Conservation (phyloP, 192 early-diverging fungal genomes). For the Spizellomyces sp. region DNA sequence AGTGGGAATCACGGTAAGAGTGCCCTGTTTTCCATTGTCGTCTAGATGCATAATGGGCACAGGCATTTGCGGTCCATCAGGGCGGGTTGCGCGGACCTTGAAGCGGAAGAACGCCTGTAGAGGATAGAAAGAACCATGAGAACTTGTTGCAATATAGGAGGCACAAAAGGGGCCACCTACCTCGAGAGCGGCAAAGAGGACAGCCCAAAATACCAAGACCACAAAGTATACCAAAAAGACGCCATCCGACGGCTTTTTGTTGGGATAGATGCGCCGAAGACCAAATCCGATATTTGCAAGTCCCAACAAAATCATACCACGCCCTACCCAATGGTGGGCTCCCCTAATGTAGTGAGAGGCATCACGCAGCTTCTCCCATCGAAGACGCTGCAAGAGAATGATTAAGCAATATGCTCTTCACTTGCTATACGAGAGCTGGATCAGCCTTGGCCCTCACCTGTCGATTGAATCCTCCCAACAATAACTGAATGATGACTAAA, state of each 20-base stretch:
- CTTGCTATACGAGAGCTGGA: too few species aligned
- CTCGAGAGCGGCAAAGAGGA: too few species aligned
- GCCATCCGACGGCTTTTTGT: background rate
- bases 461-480: conserved; percentile 15
- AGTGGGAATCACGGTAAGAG: background rate
- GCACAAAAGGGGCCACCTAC: too few species aligned
- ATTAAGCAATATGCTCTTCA: too few species aligned
- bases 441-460: too few species aligned
- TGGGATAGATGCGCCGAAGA: conserved; percentile 36
- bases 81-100: background rate
- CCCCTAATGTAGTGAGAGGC: background rate
- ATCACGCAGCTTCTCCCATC: conserved; percentile 8
- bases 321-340: conserved; percentile 16
- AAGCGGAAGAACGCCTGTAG: conserved; percentile 8
- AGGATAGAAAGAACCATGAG: conserved; percentile 22
- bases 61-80: background rate
- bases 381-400: conserved; percentile 26
- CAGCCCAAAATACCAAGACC: conserved; percentile 15
- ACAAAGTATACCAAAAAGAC: conserved; percentile 32
- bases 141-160: background rate
- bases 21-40: background rate
- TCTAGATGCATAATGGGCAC: background rate
- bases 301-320: conserved; percentile 12
- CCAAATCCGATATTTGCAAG: conserved; percentile 37
- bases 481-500: conserved; percentile 27